These are phyloP conservation scores for Boletus patriciae DNA, from an alignment of 768 basidiomycete genomes.

Conservation along the genomic window DNA sequence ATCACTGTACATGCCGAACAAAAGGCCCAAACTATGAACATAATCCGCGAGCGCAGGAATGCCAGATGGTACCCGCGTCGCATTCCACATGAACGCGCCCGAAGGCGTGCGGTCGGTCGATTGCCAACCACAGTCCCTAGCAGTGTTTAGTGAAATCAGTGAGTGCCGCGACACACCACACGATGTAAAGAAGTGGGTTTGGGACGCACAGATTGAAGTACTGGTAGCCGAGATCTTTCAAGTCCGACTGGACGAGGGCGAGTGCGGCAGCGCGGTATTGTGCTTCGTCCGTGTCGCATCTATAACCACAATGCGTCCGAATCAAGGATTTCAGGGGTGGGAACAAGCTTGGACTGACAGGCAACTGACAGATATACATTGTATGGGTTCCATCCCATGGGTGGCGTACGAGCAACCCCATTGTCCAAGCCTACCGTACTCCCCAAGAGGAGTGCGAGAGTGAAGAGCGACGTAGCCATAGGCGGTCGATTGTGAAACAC, in stretches of 20 bases:
- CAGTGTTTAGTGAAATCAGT: background rate
- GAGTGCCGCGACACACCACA: background rate
- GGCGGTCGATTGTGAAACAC: background rate
- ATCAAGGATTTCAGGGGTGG: background rate
- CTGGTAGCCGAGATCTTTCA: conserved; percentile 5
- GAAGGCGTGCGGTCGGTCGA: background rate
- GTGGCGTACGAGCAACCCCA: conserved; percentile 11
- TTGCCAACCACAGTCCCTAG: conserved; percentile 18
- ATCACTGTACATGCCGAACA: conserved; percentile 12
- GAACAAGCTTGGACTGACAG: background rate
- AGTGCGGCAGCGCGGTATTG: conserved; percentile 8
- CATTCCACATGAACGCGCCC: conserved; percentile 9
- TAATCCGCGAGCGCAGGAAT: conserved; percentile 13
- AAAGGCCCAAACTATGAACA: conserved; percentile 8
- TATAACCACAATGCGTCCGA: background rate
- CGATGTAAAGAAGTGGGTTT: background rate
- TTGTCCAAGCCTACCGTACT: conserved; percentile 1
- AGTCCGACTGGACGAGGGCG: conserved; percentile 2
- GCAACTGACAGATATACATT: conserved; percentile 14
- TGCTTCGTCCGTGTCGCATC: conserved; percentile 6
- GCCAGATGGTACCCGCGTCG: conserved; percentile 9
- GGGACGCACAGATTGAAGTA: conserved; percentile 10
- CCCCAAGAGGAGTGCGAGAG: background rate
- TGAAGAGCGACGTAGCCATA: background rate
- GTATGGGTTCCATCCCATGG: conserved; percentile 21